A percentile compares a stretch with the other conserved stretches of the same genome.
phyloP scores from a whole-genome alignment of 1,284 basidiomycete species.

The Rhizoctonia solani region DNA sequence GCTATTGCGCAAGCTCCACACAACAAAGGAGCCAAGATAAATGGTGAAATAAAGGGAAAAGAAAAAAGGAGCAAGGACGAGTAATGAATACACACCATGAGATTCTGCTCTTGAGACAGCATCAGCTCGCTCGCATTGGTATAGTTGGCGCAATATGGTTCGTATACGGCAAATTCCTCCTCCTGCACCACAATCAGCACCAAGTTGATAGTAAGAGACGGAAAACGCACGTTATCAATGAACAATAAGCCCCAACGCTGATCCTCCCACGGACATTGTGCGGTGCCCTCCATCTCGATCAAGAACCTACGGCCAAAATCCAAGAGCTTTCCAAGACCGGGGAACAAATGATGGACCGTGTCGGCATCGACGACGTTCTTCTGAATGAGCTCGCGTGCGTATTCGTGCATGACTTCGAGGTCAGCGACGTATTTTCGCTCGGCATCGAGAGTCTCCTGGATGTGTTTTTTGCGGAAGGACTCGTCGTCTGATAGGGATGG shows the following conservation, averaged over 20 bases:
- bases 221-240: conserved; percentile 70
- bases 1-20: too few relatives aligned
- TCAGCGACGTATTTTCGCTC: conserved; percentile 99
- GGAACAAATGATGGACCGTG: conserved; percentile 94
- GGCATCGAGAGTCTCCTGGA: conserved; percentile 87
- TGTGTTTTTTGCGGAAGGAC: conserved; percentile 74
- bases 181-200: conserved; percentile 58
- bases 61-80: conserved; percentile 35
- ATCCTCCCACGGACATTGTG: conserved; percentile 81
- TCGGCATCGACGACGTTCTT: conserved; percentile 51
- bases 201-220: conserved; percentile 44
- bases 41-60: not conserved
- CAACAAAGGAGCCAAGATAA: not conserved
- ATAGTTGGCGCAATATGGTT: conserved; percentile 98
- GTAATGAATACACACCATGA: conserved; percentile 64
- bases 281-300: conserved; percentile 88
- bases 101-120: conserved; percentile 80
- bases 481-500: conserved; percentile 55
- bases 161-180: conserved; percentile 91
- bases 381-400: conserved; percentile 47
- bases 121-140: conserved; percentile 84
- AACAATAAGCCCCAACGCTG: conserved; percentile 89
- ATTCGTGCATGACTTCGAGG: conserved; percentile 90
- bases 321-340: conserved; percentile 91
- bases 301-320: conserved; percentile 98